phyloP scores from a whole-genome alignment of 768 basidiomycete genomes.

The Boletus vermiculosoides region DNA sequence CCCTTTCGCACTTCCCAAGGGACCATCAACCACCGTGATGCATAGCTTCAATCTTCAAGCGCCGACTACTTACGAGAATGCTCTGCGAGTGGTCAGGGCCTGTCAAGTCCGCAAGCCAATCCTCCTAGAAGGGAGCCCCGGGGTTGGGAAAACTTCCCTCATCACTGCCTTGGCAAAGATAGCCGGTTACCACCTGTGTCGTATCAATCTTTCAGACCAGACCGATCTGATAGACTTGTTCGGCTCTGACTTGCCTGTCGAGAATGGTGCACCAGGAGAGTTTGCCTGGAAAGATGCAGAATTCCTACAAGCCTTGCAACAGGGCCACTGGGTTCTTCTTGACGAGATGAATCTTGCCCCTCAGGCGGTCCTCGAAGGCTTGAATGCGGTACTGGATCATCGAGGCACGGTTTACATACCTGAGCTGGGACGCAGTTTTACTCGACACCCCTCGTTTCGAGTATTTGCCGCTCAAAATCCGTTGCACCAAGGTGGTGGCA shows the following conservation, averaged over 20 bases:
- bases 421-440: conserved; percentile 87
- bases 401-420: conserved; percentile 94
- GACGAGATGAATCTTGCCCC: conserved; percentile 99
- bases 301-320: conserved; percentile 87
- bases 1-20: conserved; percentile 68
- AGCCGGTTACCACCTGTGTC: conserved; percentile 74
- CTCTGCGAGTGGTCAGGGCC: conserved; percentile 84
- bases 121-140: conserved; percentile 94
- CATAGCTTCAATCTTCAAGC: conserved; percentile 77
- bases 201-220: conserved; percentile 98
- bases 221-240: conserved; percentile 96
- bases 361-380: conserved; percentile 93
- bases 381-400: conserved; percentile 95
- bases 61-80: conserved; percentile 86
- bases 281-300: conserved; percentile 98
- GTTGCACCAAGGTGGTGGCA: conserved; percentile 90
- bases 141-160: conserved; percentile 96
- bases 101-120: conserved; percentile 90
- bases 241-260: conserved; percentile 93
- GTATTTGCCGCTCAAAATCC: conserved; percentile 99
- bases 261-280: conserved; percentile 86
- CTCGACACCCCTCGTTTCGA: conserved; percentile 88
- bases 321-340: conserved; percentile 96
- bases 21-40: conserved; percentile 37
- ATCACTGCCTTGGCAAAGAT: conserved; percentile 82